These are phyloP conservation scores for Populus pruinosa DNA, from an alignment of 345 rosid genomes.

Conservation along the genomic window DNA sequence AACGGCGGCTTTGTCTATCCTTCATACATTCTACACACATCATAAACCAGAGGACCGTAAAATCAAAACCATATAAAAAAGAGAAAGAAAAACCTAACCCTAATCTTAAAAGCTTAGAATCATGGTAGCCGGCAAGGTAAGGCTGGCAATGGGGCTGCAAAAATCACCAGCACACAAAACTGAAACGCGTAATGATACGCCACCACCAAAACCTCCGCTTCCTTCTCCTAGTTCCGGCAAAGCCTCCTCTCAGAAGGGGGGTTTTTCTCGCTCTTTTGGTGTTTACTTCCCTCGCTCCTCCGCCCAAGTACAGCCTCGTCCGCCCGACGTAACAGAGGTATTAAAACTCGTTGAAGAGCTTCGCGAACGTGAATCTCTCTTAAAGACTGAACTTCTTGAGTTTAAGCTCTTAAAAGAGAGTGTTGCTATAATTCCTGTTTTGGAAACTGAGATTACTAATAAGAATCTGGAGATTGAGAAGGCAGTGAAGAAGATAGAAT, in stretches of 20 bases:
- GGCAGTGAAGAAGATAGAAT: slow-evolving; percentile 31
- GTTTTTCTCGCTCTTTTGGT: slow-evolving; percentile 70
- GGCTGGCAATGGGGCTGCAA: slow-evolving; percentile 77
- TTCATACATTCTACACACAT: neutral
- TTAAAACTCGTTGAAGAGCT: slow-evolving; percentile 73
- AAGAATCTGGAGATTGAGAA: slow-evolving; percentile 44
- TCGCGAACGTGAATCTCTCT: slow-evolving; percentile 59
- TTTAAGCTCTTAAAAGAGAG: slow-evolving; percentile 66
- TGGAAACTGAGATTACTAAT: slow-evolving; percentile 49
- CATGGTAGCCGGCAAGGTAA: slow-evolving; percentile 92
- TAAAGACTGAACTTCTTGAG: slow-evolving; percentile 74
- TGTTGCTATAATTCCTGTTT: slow-evolving; percentile 64
- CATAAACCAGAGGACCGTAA: neutral
- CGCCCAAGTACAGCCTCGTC: slow-evolving; percentile 91
- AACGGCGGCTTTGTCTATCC: slow-evolving; percentile 5
- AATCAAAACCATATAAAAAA: neutral
- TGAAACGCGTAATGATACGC: slow-evolving; percentile 19
- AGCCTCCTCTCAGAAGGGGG: slow-evolving; percentile 34
- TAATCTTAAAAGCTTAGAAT: neutral
- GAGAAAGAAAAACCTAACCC: neutral
- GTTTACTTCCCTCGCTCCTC: slow-evolving; percentile 94
- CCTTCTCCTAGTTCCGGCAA: slow-evolving; percentile 39
- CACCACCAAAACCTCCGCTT: slow-evolving; percentile 37
- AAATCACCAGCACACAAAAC: slow-evolving; percentile 48
- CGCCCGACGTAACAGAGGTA: slow-evolving; percentile 70